phyloP scores from a whole-genome alignment of 2,329 filamentous ascomycete species.

The Penicillium sp. region DNA sequence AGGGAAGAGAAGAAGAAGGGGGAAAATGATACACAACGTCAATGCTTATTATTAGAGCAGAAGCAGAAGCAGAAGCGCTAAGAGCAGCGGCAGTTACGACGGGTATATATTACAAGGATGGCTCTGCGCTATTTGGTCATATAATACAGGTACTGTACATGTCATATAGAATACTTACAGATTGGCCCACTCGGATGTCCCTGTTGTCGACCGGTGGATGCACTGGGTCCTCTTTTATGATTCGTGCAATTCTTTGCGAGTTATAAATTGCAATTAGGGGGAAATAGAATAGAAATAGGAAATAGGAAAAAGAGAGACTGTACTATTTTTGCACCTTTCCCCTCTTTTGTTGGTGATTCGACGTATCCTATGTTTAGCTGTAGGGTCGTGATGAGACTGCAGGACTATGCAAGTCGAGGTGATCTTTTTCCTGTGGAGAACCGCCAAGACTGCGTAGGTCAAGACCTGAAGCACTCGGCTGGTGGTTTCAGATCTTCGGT shows the following conservation, averaged over 20 bases:
- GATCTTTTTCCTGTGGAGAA: slow-evolving; percentile 5
- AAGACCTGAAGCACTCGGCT: slow-evolving; percentile 36
- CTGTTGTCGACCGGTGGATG: neutral
- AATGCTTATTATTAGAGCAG: slow-evolving; percentile 1
- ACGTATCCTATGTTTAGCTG: slow-evolving; percentile 1
- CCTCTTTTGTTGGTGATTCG: slow-evolving; percentile 9
- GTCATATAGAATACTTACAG: neutral
- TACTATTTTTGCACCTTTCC: neutral
- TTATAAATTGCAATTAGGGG: neutral
- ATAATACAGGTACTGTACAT: neutral
- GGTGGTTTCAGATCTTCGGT: slow-evolving; percentile 30
- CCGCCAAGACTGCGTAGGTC: slow-evolving; percentile 22
- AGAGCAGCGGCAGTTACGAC: neutral
- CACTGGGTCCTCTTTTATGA: neutral
- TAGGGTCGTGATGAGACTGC: slow-evolving; percentile 15
- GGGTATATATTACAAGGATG: neutral
- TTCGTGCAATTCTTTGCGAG: neutral
- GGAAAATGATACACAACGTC: slow-evolving; percentile 16
- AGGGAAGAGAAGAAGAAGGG: slow-evolving; percentile 14
- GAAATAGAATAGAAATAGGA: neutral
- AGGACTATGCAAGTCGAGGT: slow-evolving; percentile 7
- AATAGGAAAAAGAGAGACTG: neutral
- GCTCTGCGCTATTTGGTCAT: neutral
- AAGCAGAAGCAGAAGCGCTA: neutral
- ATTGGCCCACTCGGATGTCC: neutral